Evolutionary conservation across 1,284 basidiomycete genomes (phyloP), one percentile per base, ranked within the genome.

Genomic region (Sporisorium iseilematis-ciliati): DNA sequence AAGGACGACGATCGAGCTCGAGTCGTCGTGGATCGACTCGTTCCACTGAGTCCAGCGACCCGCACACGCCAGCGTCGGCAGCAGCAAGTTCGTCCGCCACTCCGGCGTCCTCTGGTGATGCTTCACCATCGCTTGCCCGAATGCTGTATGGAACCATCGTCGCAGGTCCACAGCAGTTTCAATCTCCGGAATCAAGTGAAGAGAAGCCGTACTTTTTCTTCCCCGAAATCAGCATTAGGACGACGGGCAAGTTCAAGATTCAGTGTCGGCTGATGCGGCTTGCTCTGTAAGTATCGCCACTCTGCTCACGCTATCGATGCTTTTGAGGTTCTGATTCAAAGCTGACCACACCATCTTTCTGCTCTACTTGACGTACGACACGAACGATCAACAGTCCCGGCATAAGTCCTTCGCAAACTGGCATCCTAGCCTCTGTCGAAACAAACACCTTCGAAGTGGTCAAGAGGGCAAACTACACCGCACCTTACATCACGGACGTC

Each of bases 61-160:
- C 52, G 20, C 23, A 40, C 10, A 42, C 50, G 31, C n/a, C 48
- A 7, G 23, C 46, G 7, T 49, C 26, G 7, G 48, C n/a, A 20
- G n/a, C 48, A 14, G 48, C 48, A 26, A 8, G 38, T 38, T 16
- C 23, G 35, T 31, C 33, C 52, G 3, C 57, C 11, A 33, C 49
- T 4, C 25, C 45, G 6, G 23, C 56, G 18, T 42, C 57, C 2
- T 26, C 66, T 4, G 48, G 35, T 7, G 53, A 12, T 21, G 26
- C 29, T 18, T 18, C 53, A 26, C 26, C 60, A 1, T 49, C 50
- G 20, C 50, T 70, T 0, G 65, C 53, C 6, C 56, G 76, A 2
- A 80, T 80, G 78, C 57, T 80, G n/a, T 80, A 80, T 21, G 78
- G 78, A 10, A 78, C 78, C 5, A 59, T 78, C 21, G 65, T 68